phyloP scores from a whole-genome alignment of 2,329 filamentous ascomycete genomes.

The Trichoderma guizhouense region DNA sequence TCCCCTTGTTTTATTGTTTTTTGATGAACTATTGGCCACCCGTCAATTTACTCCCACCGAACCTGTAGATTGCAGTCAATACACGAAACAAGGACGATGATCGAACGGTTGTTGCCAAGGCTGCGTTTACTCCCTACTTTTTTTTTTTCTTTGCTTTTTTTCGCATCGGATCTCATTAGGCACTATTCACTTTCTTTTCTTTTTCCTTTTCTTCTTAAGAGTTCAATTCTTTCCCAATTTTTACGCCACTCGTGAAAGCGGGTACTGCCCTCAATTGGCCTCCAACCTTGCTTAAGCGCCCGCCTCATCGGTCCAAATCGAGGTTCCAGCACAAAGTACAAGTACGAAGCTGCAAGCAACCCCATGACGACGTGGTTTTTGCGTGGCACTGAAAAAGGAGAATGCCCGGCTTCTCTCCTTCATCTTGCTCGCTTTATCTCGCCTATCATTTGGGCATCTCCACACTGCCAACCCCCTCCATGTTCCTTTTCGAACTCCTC shows the following conservation, averaged over 20 bases:
- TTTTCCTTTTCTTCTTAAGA: neutral
- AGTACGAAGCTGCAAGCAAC: neutral
- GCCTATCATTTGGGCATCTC: constrained; percentile 4
- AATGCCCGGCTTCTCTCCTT: neutral
- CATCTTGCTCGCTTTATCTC: constrained; percentile 1
- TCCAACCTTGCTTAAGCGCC: constrained; percentile 7
- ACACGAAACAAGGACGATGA: neutral
- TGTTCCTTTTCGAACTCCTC: neutral
- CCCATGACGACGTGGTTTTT: neutral
- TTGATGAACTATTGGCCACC: neutral
- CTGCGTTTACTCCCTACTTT: neutral
- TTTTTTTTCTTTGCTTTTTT: neutral
- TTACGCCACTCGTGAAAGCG: neutral
- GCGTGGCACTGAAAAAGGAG: neutral
- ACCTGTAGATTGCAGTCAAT: neutral
- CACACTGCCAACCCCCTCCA: constrained; percentile 6
- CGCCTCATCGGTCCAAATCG: neutral
- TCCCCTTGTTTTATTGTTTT: constrained; percentile 1
- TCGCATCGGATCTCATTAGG: neutral
- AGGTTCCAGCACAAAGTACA: neutral
- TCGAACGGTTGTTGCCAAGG: neutral
- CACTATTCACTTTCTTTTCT: neutral
- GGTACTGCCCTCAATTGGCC: constrained; percentile 5
- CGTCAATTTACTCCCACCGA: neutral
- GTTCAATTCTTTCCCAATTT: neutral